Evolutionary conservation across 352 stramenopile genomes (phyloP), one percentile per base, ranked within the genome.

Genomic region (Globisporangium splendens): DNA sequence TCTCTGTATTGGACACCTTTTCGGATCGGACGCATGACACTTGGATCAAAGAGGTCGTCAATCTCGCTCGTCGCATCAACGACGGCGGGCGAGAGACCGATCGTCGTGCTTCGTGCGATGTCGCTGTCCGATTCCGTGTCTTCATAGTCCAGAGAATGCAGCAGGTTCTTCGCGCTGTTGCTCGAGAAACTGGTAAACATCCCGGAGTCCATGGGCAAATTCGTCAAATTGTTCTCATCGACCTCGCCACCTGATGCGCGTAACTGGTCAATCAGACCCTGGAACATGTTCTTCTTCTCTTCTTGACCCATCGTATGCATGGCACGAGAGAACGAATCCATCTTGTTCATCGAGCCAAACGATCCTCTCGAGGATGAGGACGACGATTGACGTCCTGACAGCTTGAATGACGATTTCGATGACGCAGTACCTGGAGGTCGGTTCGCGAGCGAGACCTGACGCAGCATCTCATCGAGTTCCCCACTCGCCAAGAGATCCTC

Each of bases 401-500:
- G 70, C 38, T 67, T 75, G 39, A 80, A 69, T 56, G 78, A 72
- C 56, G 69, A 70, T 33, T 47, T 73, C 49, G 28, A 67, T 15
- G 49, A 68, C 39, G 50, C 61, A 0, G 58, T 65, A 46, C 65
- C 63, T 7, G 62, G 54, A 20, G 61, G 44, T 17, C 46, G 58
- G 17, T 89, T 87, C 42, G 73, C 80, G 57, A 92, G 81, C 22
- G 77, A 92, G 21, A 90, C 69, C 3, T 80, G 73, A 21, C 73
- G 72, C 38, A 92, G 77, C 70, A 92, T 90, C 55, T 92, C 83
- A 47, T 92, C 83, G 42, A 92, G 66, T 65, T 92, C 83, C 5
- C 83, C 83, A 69, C 83, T 92, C 4, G 76, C 83, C 18, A 92
- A 69, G 28, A 92, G 55, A 31, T 90, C 83, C 33, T 92, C 83